Evolutionary conservation across 306 rosid genomes (phyloP).

Genomic region (Parietaria judaica): DNA sequence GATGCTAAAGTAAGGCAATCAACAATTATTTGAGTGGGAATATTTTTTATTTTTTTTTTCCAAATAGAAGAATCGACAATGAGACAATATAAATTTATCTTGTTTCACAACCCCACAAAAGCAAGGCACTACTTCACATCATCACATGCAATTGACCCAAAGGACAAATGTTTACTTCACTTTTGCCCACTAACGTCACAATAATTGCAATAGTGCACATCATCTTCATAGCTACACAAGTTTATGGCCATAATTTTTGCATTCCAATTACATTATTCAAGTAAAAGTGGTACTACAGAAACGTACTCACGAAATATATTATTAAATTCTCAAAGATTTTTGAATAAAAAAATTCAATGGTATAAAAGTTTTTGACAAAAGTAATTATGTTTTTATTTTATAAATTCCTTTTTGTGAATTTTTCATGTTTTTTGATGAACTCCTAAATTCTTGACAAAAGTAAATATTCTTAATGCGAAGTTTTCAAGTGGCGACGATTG

Average conservation of each 20-base stretch:
- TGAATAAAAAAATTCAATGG: too few species aligned
- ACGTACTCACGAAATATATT: too few species aligned
- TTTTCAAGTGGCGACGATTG: too few species aligned
- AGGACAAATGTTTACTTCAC: not conserved
- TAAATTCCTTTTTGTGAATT: too few species aligned
- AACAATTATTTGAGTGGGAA: not conserved
- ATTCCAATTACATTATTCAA: not conserved
- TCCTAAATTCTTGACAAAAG: too few species aligned
- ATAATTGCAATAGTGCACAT: not conserved
- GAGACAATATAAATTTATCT: not conserved
- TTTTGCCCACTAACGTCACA: not conserved
- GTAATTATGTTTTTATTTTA: too few species aligned
- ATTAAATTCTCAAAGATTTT: too few species aligned
- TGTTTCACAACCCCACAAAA: not conserved
- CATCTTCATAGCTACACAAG: not conserved
- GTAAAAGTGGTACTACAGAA: not conserved
- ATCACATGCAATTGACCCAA: slow-evolving; percentile 9
- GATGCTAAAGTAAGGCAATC: not conserved
- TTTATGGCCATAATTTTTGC: not conserved
- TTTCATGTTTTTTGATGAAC: too few species aligned
- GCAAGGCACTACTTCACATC: slow-evolving; percentile 1
- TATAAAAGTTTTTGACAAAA: too few species aligned
- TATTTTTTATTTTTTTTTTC: too few species aligned
- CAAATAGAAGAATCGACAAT: not conserved
- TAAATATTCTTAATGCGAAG: too few species aligned